Evolutionary conservation across 257 asterid species (phyloP).

Genomic region (Henckelia pumila): DNA sequence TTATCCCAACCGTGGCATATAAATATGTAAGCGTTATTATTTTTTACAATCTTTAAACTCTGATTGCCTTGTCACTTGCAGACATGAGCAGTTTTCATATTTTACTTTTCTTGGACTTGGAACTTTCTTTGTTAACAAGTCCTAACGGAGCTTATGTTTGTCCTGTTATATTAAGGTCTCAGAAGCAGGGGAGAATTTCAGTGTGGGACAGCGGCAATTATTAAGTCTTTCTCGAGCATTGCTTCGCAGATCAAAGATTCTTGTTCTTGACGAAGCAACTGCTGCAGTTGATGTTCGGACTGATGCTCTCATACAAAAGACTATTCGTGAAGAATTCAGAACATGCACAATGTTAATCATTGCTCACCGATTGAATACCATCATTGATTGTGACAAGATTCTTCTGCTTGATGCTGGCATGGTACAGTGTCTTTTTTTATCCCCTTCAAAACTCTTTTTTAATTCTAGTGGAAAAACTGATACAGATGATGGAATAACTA

Average conservation of each 20-base stretch:
- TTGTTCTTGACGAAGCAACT: slow-evolving; percentile 97
- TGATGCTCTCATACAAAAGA: slow-evolving; percentile 92
- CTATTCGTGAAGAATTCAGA: slow-evolving; percentile 87
- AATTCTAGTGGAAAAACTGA: not conserved
- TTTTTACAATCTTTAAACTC: not conserved
- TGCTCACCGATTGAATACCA: slow-evolving; percentile 92
- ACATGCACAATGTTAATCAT: slow-evolving; percentile 94
- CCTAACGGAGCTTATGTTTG: slow-evolving; percentile 1
- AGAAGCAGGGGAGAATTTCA: slow-evolving; percentile 95
- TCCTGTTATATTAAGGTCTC: slow-evolving; percentile 56
- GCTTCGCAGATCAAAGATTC: slow-evolving; percentile 92
- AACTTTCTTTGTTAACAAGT: not conserved
- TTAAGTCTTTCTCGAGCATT: slow-evolving; percentile 91
- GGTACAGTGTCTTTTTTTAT: slow-evolving; percentile 39
- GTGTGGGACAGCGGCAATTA: slow-evolving; percentile 95
- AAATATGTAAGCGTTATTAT: not conserved
- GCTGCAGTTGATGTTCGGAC: slow-evolving; percentile 98
- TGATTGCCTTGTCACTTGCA: not conserved
- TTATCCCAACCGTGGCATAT: not conserved
- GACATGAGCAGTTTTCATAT: not conserved
- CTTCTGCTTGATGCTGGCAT: slow-evolving; percentile 87
- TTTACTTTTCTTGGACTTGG: not conserved
- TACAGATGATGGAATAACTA: not conserved
- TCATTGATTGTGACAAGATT: slow-evolving; percentile 81
- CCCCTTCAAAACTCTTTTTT: too few relatives aligned